Conservation (phyloP, 2,329 filamentous ascomycete genomes). For the Penicillium sclerotiorum region DNA sequence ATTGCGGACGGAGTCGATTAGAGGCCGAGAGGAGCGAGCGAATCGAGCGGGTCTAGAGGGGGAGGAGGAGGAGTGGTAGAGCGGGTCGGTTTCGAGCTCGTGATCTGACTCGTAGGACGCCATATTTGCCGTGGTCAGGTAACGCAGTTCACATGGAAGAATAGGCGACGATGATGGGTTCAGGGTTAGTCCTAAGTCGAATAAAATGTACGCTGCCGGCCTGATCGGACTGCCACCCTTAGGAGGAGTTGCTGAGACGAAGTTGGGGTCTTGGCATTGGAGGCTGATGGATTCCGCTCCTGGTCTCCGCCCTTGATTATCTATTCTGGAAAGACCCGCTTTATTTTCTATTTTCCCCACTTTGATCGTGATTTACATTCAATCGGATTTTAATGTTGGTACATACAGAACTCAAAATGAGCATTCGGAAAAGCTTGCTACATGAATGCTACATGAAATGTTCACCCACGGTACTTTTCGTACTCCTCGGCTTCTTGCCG, state of each 20-base stretch:
- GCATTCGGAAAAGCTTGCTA: too few relatives aligned
- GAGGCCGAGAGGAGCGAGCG: conserved; percentile 29
- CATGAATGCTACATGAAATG: too few relatives aligned
- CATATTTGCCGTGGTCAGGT: background rate
- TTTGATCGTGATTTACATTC: background rate
- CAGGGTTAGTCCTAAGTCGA: background rate
- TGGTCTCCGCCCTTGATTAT: background rate
- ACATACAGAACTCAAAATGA: background rate
- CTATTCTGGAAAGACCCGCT: background rate
- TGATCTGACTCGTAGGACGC: conserved; percentile 26
- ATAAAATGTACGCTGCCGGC: background rate
- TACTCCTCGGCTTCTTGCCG: conserved; percentile 67
- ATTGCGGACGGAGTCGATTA: conserved; percentile 44
- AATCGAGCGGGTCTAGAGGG: conserved; percentile 14
- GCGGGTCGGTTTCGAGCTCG: conserved; percentile 26
- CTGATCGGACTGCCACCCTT: background rate
- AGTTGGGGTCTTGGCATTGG: background rate
- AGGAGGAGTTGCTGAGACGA: background rate
- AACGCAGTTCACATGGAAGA: background rate
- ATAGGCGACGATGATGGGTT: background rate
- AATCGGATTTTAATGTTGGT: background rate
- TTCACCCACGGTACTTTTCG: conserved; percentile 50
- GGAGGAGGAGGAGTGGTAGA: conserved; percentile 14
- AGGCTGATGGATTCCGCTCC: background rate
- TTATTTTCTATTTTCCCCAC: conserved; percentile 1